Base-by-base conservation (phyloP, 208 protist genomes). In the Crithidia expoeki region DNA sequence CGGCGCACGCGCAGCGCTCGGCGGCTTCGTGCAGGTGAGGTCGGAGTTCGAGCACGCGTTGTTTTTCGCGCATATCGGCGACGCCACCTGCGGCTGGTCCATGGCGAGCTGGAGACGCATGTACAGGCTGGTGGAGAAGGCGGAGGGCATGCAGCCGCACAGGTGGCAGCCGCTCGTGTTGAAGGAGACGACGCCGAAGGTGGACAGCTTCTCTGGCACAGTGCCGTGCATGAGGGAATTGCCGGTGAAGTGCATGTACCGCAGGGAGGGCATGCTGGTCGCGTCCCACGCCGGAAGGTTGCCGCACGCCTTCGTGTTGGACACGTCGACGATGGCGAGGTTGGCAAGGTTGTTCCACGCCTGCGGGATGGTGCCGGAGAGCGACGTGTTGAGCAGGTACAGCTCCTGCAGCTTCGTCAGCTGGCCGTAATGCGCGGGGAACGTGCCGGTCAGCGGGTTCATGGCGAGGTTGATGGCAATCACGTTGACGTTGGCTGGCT, bases 271-370 rank as follows among this genome's bases (percentile, higher is more conserved):
- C 74, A 84, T 76, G 30, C 44, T 40, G 16, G 47, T 74, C 34
- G 25, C 17, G 42, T 68, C 60, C 74, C 74, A 80, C n/a, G 68
- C n/a, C 14, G 79, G 74, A 27, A 81, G 66, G 62, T 65, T 72
- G 30, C 70, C 64, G 68, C 79, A 84, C 28, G 74, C 74, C 69
- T 70, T 77, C 16, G 79, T 84, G 47, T 78, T 72, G 23, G 70
- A 68, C 38, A 80, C 61, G 66, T 76, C 68, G 16, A 84, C 19
- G 21, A 32, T 53, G 11, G 34, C 47, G 51, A 84, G 68, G 34
- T 57, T 53, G 19, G 67, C 19, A 44, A 84, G 68, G 50, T 50
- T 40, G 36, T 76, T 68, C 79, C 79, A 84, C n/a, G 32, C 14
- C 68, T 77, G 65, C n/a, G 79, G 79, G 57, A 84, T 72, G 36